These are phyloP conservation scores for Blastocrithidia nonstop DNA, from an alignment of 208 protist genomes.

Conservation along the genomic window DNA sequence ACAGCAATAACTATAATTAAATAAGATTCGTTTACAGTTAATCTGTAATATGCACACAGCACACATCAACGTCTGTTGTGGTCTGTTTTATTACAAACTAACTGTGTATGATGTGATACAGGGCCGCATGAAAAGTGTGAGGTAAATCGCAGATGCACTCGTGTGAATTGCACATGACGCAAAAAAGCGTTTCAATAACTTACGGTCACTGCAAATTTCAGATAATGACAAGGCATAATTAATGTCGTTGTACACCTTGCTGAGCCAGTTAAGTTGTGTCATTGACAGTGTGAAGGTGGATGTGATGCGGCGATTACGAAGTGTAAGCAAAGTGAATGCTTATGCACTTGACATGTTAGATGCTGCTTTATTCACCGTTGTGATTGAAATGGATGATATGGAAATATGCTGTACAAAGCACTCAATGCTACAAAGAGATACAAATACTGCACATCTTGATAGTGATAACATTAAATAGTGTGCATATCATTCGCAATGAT, in stretches of 20 bases:
- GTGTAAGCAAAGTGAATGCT: constrained; percentile 37
- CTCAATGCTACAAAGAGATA: too few species aligned
- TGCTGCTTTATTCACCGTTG: constrained; percentile 41
- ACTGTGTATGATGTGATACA: constrained; percentile 24
- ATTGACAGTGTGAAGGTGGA: constrained; percentile 20
- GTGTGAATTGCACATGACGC: constrained; percentile 7
- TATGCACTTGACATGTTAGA: constrained; percentile 36
- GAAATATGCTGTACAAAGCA: too few species aligned
- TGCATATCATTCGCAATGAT: constrained; percentile 21
- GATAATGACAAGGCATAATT: constrained; percentile 4
- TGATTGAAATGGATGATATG: constrained; percentile 15
- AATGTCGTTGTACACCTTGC: constrained; percentile 16
- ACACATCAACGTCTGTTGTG: constrained; percentile 68
- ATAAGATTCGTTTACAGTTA: too few species aligned
- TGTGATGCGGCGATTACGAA: constrained; percentile 41
- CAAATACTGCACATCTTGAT: too few species aligned
- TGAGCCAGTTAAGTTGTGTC: constrained; percentile 26
- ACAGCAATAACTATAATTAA: too few species aligned
- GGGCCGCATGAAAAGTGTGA: constrained; percentile 6
- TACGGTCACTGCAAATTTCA: background rate
- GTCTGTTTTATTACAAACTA: constrained; percentile 49
- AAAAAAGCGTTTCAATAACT: background rate
- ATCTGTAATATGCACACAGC: too few species aligned
- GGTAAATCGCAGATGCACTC: constrained; percentile 8
- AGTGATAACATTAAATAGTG: too few species aligned